Evolutionary conservation across 805 yeast species (phyloP).

Genomic region (Cyberlindnera veronae): DNA sequence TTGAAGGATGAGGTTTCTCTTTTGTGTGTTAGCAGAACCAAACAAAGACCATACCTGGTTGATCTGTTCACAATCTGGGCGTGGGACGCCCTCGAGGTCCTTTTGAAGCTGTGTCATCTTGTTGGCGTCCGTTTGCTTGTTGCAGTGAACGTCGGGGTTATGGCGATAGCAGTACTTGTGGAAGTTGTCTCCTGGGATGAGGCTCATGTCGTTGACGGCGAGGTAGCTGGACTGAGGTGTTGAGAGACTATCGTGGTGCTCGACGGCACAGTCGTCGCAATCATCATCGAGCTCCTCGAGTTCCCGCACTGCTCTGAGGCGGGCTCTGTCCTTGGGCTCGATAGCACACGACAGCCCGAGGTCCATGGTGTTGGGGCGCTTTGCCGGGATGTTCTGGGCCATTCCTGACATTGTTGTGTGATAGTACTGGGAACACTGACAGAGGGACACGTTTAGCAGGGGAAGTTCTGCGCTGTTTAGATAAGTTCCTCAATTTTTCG

Average conservation of each 20-base stretch:
- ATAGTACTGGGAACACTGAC: too few species aligned
- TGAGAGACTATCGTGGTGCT: conserved; percentile 1
- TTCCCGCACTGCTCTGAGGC: conserved; percentile 4
- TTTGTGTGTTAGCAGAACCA: conserved; percentile 65
- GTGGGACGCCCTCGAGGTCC: conserved; percentile 53
- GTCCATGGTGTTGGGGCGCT: conserved; percentile 12
- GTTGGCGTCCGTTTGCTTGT: conserved; percentile 60
- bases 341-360: conserved; percentile 15
- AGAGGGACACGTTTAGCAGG: too few species aligned
- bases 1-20: conserved; percentile 71
- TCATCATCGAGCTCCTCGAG: conserved; percentile 1
- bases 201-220: conserved; percentile 9
- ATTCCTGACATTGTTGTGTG: too few species aligned
- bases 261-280: conserved; percentile 4
- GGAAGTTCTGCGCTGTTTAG: too few species aligned
- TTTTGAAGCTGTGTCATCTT: conserved; percentile 63
- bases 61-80: conserved; percentile 73
- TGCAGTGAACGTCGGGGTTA: conserved; percentile 80
- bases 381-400: neutral
- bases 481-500: too few species aligned
- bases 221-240: neutral
- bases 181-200: conserved; percentile 42
- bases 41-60: conserved; percentile 83
- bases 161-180: conserved; percentile 87
- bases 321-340: conserved; percentile 9